A percentile compares a stretch with the other conserved stretches of the same genome.
Conservation (phyloP, 805 yeast species). For the Barnettozyma sucrosica region DNA sequence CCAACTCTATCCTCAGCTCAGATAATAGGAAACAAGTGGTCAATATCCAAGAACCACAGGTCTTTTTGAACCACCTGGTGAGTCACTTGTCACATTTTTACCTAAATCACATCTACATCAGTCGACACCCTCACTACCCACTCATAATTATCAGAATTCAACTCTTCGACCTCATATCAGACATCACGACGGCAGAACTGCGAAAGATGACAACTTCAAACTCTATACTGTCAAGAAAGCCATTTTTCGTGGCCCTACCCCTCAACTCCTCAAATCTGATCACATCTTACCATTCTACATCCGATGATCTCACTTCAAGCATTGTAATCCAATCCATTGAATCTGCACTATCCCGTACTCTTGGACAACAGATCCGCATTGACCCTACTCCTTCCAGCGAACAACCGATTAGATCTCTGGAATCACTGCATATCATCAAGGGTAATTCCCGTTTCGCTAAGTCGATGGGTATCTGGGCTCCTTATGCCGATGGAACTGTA, state of each 20-base stretch:
- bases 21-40: slow-evolving; percentile 27
- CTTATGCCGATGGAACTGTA: slow-evolving; percentile 61
- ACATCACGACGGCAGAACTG: neutral
- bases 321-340: slow-evolving; percentile 59
- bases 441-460: slow-evolving; percentile 59
- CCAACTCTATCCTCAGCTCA: slow-evolving; percentile 25
- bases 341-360: slow-evolving; percentile 38
- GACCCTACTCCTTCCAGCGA: slow-evolving; percentile 21
- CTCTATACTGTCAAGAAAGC: slow-evolving; percentile 49
- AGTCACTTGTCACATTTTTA: slow-evolving; percentile 45
- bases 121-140: slow-evolving; percentile 60
- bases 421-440: slow-evolving; percentile 49
- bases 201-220: slow-evolving; percentile 21
- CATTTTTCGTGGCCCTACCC: slow-evolving; percentile 65
- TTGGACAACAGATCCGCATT: slow-evolving; percentile 39
- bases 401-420: slow-evolving; percentile 36
- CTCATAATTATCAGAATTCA: slow-evolving; percentile 59
- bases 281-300: slow-evolving; percentile 21
- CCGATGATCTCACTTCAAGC: slow-evolving; percentile 38
- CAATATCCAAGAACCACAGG: slow-evolving; percentile 39
- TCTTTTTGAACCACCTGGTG: slow-evolving; percentile 44
- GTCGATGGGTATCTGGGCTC: slow-evolving; percentile 66
- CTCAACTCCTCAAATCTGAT: slow-evolving; percentile 59
- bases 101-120: slow-evolving; percentile 58
- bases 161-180: slow-evolving; percentile 48